Conservation (phyloP, 768 basidiomycete genomes). For the Hericium coralloides region DNA sequence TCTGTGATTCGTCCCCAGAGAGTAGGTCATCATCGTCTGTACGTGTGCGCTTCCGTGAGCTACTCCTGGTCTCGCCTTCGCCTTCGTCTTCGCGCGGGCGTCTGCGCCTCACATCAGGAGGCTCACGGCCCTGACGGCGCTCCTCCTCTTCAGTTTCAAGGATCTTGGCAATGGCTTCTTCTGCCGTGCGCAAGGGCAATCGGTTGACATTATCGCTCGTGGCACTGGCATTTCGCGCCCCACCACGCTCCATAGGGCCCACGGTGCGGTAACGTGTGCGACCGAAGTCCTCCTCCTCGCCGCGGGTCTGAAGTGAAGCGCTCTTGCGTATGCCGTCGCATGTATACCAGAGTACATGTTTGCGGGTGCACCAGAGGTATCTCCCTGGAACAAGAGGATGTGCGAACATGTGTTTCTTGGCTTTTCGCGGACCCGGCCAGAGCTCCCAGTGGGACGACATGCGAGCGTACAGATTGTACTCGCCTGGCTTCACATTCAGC, state of each 20-base stretch:
- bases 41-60: not conserved
- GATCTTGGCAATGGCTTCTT: conserved; percentile 15
- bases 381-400: conserved; percentile 15
- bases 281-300: conserved; percentile 16
- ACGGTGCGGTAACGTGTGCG: conserved; percentile 13
- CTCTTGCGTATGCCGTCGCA: conserved; percentile 17
- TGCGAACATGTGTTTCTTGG: conserved; percentile 17
- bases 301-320: conserved; percentile 15
- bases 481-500: conserved; percentile 13
- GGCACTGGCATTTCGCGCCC: conserved; percentile 3
- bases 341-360: conserved; percentile 15
- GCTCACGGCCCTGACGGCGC: conserved; percentile 13
- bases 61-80: not conserved
- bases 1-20: not conserved
- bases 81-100: not conserved
- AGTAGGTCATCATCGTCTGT: not conserved
- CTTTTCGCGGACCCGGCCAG: conserved; percentile 16
- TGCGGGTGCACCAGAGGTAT: conserved; percentile 17
- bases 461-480: conserved; percentile 13
- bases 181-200: conserved; percentile 14
- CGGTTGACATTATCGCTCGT: conserved; percentile 7
- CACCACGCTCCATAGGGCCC: conserved; percentile 15
- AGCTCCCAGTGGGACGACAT: conserved; percentile 10
- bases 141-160: conserved; percentile 14
- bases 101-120: conserved; percentile 12